Evolutionary conservation across 1,139 yeast genomes (phyloP).

Genomic region (Casaregolazyma lundiana): DNA sequence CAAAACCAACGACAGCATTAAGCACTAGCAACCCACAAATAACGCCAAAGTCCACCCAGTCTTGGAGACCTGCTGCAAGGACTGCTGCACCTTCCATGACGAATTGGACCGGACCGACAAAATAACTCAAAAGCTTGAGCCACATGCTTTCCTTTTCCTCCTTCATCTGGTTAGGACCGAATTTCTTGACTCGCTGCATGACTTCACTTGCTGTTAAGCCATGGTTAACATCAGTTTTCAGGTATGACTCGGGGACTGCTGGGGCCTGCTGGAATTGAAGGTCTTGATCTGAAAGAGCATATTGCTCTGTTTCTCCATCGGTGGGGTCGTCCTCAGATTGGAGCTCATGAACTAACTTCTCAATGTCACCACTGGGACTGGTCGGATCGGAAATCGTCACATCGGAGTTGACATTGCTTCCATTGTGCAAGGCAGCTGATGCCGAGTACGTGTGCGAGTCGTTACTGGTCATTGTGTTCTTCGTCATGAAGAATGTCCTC

Average conservation of each 20-base stretch:
- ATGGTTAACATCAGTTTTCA: constrained; percentile 76
- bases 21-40: constrained; percentile 82
- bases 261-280: not conserved
- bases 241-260: constrained; percentile 84
- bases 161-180: constrained; percentile 90
- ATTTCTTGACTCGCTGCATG: constrained; percentile 83
- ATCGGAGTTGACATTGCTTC: not conserved
- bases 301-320: constrained; percentile 46
- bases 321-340: constrained; percentile 72
- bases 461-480: not conserved
- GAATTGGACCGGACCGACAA: constrained; percentile 97
- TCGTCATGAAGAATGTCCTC: no score
- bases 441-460: not conserved
- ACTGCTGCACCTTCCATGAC: constrained; percentile 98
- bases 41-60: constrained; percentile 99
- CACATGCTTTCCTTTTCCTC: constrained; percentile 85
- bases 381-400: not conserved
- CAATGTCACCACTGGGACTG: constrained; percentile 73
- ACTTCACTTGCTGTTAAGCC: constrained; percentile 87
- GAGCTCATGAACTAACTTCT: constrained; percentile 80
- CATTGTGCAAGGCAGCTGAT: not conserved
- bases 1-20: constrained; percentile 93
- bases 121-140: constrained; percentile 84
- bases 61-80: constrained; percentile 96
- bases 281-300: constrained; percentile 34